These are phyloP conservation scores for Pontederia crassipes DNA, from an alignment of 176 grass and related monocot genomes.

Conservation along the genomic window DNA sequence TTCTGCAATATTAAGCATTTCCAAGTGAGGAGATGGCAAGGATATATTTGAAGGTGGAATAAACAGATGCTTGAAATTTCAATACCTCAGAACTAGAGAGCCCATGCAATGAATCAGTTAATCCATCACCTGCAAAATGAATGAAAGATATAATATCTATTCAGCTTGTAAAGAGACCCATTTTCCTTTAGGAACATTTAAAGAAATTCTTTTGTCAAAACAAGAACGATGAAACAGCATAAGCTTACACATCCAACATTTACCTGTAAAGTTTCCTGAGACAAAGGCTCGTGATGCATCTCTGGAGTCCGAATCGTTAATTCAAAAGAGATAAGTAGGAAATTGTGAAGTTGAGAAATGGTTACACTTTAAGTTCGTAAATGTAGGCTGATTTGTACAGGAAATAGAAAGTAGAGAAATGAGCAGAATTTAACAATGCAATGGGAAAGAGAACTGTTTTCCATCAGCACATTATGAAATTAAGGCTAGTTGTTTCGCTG, in stretches of 20 bases:
- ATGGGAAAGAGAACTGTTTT: too few relatives aligned
- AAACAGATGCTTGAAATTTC: background rate
- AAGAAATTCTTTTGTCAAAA: too few relatives aligned
- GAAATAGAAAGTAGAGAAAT: too few relatives aligned
- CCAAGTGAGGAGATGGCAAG: too few relatives aligned
- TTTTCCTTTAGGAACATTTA: background rate
- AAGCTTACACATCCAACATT: background rate
- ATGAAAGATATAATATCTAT: background rate
- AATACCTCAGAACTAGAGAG: constrained; percentile 87
- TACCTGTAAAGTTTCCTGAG: constrained; percentile 97
- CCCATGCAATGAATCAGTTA: constrained; percentile 78
- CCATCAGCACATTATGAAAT: too few relatives aligned
- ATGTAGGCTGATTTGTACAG: too few relatives aligned
- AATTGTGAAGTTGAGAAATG: background rate
- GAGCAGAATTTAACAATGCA: too few relatives aligned
- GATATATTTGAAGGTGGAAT: constrained; percentile 7
- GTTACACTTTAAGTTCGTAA: too few relatives aligned
- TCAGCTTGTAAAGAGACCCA: background rate
- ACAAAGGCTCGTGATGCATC: constrained; percentile 88
- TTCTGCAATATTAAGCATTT: too few relatives aligned
- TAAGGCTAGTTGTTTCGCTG: too few relatives aligned
- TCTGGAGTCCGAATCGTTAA: constrained; percentile 24
- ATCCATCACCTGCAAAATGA: constrained; percentile 55
- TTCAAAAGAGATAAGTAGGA: background rate
- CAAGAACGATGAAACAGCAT: background rate